Percentiles rank a stretch among this genome's conserved stretches.
Conservation (phyloP, 2,329 filamentous ascomycete genomes). For the Fusarium tricinctum region DNA sequence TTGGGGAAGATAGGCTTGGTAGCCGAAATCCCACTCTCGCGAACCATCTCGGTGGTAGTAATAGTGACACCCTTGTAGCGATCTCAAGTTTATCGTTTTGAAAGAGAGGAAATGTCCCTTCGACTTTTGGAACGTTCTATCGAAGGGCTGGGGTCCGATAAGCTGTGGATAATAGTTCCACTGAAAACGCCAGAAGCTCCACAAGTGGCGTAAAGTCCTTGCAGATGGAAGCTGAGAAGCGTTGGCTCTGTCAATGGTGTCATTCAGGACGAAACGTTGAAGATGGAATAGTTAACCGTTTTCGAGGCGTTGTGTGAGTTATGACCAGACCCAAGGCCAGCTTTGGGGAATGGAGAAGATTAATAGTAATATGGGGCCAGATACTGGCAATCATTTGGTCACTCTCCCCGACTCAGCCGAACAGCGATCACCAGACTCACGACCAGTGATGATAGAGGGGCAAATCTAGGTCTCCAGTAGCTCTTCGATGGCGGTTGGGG, state of each 20-base stretch:
- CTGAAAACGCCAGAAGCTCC: constrained; percentile 24
- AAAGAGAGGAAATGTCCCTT: constrained; percentile 13
- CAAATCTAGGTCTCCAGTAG: constrained; percentile 18
- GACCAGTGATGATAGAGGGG: constrained; percentile 45
- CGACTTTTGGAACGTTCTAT: constrained; percentile 36
- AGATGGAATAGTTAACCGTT: background rate
- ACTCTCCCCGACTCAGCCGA: constrained; percentile 41
- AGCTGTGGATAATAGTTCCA: constrained; percentile 31
- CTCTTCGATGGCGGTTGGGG: constrained; percentile 21
- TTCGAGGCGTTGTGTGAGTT: background rate
- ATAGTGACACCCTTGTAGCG: constrained; percentile 14
- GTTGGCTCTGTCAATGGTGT: background rate
- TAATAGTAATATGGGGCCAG: constrained; percentile 5
- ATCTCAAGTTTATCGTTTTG: constrained; percentile 9
- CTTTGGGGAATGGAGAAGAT: background rate
- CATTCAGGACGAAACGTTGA: constrained; percentile 2
- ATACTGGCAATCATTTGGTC: constrained; percentile 42
- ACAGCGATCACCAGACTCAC: constrained; percentile 49
- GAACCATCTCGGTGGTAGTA: constrained; percentile 48
- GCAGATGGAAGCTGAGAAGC: constrained; percentile 2
- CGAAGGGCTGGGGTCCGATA: constrained; percentile 28
- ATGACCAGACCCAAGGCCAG: background rate
- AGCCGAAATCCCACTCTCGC: constrained; percentile 58
- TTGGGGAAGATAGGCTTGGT: constrained; percentile 63
- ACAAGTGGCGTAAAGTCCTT: constrained; percentile 36